Conservation (phyloP, 306 rosid genomes). For the Rosa chinensis region DNA sequence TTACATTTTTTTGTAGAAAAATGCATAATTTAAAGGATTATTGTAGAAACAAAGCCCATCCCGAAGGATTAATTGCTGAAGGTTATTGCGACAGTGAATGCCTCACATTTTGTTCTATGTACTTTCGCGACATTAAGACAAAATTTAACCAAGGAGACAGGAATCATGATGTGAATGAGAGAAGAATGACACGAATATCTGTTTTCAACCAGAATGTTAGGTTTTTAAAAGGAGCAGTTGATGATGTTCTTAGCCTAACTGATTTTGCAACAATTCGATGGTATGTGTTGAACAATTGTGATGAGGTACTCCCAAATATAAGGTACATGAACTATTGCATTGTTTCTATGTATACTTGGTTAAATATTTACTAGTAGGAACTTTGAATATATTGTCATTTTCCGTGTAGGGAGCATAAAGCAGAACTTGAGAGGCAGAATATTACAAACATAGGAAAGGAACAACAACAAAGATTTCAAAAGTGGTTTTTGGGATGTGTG, state of each 20-base stretch:
- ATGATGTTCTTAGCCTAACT: background rate
- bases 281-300: background rate
- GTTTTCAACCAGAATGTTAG: background rate
- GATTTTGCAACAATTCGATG: background rate
- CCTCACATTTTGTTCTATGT: background rate
- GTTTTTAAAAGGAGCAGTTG: background rate
- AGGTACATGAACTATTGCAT: background rate
- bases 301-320: background rate
- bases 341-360: background rate
- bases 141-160: background rate
- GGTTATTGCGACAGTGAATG: background rate
- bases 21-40: too few relatives aligned
- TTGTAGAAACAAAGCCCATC: too few relatives aligned
- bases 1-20: too few relatives aligned
- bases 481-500: too few relatives aligned
- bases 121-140: background rate
- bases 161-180: background rate
- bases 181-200: background rate
- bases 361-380: too few relatives aligned
- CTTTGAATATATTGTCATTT: too few relatives aligned
- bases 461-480: too few relatives aligned
- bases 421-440: too few relatives aligned
- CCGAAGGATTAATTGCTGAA: background rate
- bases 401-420: too few relatives aligned
- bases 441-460: too few relatives aligned